Conservation (phyloP, 1,139 yeast species). For the Debaryomyces sp. region DNA sequence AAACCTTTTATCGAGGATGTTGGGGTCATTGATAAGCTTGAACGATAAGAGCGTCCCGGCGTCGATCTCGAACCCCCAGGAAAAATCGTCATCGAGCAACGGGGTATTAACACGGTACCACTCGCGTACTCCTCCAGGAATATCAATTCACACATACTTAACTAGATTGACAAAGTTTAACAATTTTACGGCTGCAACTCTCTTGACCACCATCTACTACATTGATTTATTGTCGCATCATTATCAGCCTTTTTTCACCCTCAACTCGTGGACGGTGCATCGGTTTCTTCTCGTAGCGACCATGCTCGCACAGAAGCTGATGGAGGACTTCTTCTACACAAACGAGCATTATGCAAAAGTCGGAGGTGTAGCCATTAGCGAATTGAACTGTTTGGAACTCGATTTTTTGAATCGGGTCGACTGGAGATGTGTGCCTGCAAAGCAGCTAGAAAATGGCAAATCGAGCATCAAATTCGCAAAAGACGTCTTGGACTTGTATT, state of each 20-base stretch:
- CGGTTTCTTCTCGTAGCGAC: slow-evolving; percentile 89
- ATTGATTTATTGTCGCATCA: slow-evolving; percentile 82
- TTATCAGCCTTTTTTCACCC: slow-evolving; percentile 73
- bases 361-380: slow-evolving; percentile 88
- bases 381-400: slow-evolving; percentile 82
- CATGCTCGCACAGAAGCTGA: slow-evolving; percentile 86
- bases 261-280: slow-evolving; percentile 92
- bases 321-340: slow-evolving; percentile 93
- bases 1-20: slow-evolving; percentile 75
- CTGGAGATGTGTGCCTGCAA: slow-evolving; percentile 57
- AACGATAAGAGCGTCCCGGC: slow-evolving; percentile 61
- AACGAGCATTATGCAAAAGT: slow-evolving; percentile 94
- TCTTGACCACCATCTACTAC: slow-evolving; percentile 81
- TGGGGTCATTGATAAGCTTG: slow-evolving; percentile 65
- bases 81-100: slow-evolving; percentile 18
- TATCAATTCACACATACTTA: slow-evolving; percentile 77
- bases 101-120: slow-evolving; percentile 78
- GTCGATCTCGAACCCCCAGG: slow-evolving; percentile 32
- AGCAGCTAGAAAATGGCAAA: slow-evolving; percentile 29
- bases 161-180: slow-evolving; percentile 81
- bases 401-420: slow-evolving; percentile 83
- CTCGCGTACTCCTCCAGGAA: slow-evolving; percentile 88
- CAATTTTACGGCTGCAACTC: slow-evolving; percentile 78
- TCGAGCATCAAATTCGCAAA: slow-evolving; percentile 37
- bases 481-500: slow-evolving; percentile 59